Percentiles rank a stretch among this genome's conserved stretches.
Conservation (phyloP, 331 rosid genomes). For the Spiraea crenata region DNA sequence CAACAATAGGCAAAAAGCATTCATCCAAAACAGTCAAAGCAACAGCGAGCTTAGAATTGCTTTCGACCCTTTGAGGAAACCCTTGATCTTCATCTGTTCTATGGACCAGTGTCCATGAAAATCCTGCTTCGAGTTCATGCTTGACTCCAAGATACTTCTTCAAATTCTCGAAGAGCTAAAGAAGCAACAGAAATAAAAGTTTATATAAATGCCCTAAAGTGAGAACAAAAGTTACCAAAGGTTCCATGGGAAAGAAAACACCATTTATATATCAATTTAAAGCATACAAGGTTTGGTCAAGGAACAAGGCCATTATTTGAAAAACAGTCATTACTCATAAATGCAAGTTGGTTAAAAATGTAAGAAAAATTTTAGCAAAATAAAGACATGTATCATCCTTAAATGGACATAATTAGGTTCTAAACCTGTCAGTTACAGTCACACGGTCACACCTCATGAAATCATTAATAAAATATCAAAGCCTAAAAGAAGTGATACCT, state of each 20-base stretch:
- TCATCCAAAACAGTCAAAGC: conserved; percentile 95
- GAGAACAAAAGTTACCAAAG: not conserved
- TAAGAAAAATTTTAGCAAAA: not conserved
- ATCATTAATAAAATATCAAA: conserved; percentile 7
- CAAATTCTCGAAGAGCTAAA: conserved; percentile 80
- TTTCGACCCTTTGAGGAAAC: conserved; percentile 66
- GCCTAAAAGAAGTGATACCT: conserved; percentile 47
- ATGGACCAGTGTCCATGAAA: conserved; percentile 83
- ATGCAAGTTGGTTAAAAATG: not conserved
- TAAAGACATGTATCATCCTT: not conserved
- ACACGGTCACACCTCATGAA: not conserved
- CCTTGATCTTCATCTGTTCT: conserved; percentile 84
- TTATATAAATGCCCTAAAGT: not conserved
- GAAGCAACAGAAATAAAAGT: conserved; percentile 28
- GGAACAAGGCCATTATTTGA: not conserved
- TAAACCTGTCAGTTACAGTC: not conserved
- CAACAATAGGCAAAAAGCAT: conserved; percentile 94
- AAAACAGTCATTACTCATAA: not conserved
- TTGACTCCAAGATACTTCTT: conserved; percentile 85
- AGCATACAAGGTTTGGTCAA: not conserved
- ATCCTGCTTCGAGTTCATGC: conserved; percentile 90
- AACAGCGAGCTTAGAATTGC: conserved; percentile 93
- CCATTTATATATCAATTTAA: conserved; percentile 1
- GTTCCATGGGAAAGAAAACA: not conserved
- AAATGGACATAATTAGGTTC: not conserved